A percentile compares a stretch with the other conserved stretches of the same genome.
Conservation (phyloP, 1,139 yeast species). For the Scheffersomyces quercinus region DNA sequence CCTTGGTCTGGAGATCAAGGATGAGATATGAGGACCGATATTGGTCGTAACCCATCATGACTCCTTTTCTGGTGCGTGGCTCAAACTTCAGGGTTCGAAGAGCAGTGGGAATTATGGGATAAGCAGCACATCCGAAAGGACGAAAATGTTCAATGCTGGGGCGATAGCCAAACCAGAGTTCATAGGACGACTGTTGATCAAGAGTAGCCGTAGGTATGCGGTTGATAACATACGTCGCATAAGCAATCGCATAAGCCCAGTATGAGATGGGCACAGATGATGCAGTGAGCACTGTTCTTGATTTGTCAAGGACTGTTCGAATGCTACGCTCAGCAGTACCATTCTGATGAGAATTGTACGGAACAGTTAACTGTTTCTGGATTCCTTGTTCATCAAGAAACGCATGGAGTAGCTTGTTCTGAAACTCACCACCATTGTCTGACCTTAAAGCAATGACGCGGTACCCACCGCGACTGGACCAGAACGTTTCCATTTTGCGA, state of each 20-base stretch:
- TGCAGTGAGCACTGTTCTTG: background rate
- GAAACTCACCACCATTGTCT: conserved; percentile 3
- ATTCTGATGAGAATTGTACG: background rate
- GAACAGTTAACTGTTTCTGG: conserved; percentile 1
- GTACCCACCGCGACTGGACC: background rate
- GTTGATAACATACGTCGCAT: background rate
- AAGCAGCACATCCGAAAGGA: no score
- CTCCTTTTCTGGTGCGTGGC: no score
- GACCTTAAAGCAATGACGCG: background rate
- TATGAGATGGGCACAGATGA: background rate
- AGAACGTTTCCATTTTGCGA: background rate
- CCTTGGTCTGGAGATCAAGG: no score
- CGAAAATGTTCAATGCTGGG: background rate
- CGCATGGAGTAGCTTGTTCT: background rate
- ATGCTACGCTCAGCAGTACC: background rate
- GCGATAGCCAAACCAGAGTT: background rate
- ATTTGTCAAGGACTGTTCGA: background rate
- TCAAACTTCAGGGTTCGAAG: no score
- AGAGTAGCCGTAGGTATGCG: background rate
- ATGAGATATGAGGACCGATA: no score
- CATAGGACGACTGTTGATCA: background rate
- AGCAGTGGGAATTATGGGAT: no score
- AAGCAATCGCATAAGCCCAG: background rate
- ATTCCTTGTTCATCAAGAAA: background rate
- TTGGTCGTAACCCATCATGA: no score